These are phyloP conservation scores for Selaginella moellendorffii DNA, from an alignment of 75 land plant species.

Conservation along the genomic window DNA sequence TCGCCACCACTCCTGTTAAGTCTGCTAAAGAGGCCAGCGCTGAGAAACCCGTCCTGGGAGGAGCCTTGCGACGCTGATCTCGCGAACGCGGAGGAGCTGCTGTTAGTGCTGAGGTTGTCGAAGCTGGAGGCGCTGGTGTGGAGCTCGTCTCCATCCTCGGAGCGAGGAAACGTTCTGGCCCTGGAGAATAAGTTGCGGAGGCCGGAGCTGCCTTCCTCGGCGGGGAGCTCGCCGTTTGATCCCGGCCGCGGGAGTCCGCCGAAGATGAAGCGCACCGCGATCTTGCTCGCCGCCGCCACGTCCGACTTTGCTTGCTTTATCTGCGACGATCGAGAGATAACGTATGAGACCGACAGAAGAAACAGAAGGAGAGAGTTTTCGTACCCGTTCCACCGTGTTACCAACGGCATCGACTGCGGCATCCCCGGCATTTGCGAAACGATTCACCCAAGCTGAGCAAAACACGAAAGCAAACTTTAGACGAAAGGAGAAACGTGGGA, in stretches of 20 bases:
- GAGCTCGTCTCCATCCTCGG: not conserved
- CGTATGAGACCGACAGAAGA: too few relatives aligned
- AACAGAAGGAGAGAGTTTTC: too few relatives aligned
- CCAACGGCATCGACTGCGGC: slow-evolving; percentile 77
- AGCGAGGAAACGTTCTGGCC: not conserved
- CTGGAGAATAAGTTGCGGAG: not conserved
- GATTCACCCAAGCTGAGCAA: slow-evolving; percentile 80
- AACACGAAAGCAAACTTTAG: too few relatives aligned
- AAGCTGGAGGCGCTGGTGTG: too few relatives aligned
- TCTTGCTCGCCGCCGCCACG: slow-evolving; percentile 62
- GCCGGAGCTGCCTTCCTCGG: not conserved
- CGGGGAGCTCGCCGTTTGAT: not conserved
- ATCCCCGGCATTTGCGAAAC: slow-evolving; percentile 95
- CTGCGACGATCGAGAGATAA: too few relatives aligned
- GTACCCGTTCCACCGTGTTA: slow-evolving; percentile 53
- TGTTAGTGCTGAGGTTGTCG: too few relatives aligned
- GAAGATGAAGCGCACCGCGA: slow-evolving; percentile 49
- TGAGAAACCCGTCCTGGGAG: too few relatives aligned
- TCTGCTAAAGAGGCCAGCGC: too few relatives aligned
- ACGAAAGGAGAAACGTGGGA: too few relatives aligned
- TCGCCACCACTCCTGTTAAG: too few relatives aligned
- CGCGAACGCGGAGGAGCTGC: not conserved
- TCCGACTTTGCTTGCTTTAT: slow-evolving; percentile 72
- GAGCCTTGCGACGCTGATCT: too few relatives aligned
- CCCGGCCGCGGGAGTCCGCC: slow-evolving; percentile 17